Conservation (phyloP, 495 filamentous ascomycete genomes). For the Xylaria venustula region DNA sequence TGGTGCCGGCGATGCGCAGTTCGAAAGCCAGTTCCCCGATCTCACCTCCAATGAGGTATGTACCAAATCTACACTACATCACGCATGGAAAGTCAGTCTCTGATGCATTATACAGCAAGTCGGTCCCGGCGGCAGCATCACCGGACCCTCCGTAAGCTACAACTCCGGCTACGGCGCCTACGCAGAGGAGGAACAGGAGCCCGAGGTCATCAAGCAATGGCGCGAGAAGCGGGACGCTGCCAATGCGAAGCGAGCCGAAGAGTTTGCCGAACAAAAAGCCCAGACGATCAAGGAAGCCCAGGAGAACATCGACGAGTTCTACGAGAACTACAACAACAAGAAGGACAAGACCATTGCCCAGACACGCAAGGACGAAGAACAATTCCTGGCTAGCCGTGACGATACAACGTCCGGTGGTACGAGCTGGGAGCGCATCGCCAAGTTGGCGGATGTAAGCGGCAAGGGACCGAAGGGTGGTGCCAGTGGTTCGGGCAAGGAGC, state of each 20-base stretch:
- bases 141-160: conserved; percentile 67
- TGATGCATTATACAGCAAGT: conserved; percentile 56
- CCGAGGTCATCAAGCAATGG: conserved; percentile 88
- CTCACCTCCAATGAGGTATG: conserved; percentile 80
- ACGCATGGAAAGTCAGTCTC: background rate
- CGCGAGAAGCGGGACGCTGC: conserved; percentile 79
- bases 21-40: conserved; percentile 85
- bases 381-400: conserved; percentile 84
- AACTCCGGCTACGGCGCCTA: conserved; percentile 62
- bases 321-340: conserved; percentile 98
- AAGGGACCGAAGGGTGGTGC: conserved; percentile 85
- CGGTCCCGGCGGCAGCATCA: conserved; percentile 85
- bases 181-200: conserved; percentile 69
- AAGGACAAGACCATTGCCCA: conserved; percentile 86
- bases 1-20: conserved; percentile 63
- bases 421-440: conserved; percentile 97
- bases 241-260: conserved; percentile 72
- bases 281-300: conserved; percentile 83
- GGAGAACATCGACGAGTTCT: conserved; percentile 94
- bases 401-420: conserved; percentile 92
- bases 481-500: conserved; percentile 85
- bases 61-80: background rate
- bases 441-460: conserved; percentile 92
- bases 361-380: conserved; percentile 87
- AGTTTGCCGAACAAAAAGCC: conserved; percentile 71